phyloP scores from a whole-genome alignment of 164 flowering plant species.

The Chimonanthus salicifolius region DNA sequence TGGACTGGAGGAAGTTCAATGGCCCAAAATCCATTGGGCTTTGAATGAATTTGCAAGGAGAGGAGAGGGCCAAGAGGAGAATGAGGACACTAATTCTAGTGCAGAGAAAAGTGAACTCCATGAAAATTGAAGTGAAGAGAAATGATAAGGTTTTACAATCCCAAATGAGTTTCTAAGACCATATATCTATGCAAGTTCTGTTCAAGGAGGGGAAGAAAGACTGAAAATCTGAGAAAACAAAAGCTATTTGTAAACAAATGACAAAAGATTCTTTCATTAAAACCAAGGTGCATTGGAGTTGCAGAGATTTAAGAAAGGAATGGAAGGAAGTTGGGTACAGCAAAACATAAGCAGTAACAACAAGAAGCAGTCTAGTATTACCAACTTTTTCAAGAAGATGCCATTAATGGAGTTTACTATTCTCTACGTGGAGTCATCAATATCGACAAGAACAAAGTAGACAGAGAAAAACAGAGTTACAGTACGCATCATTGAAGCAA shows the following conservation, averaged over 20 bases:
- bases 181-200: not conserved
- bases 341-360: not conserved
- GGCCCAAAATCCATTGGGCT: conserved; percentile 34
- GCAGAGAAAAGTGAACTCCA: conserved; percentile 24
- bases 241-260: not conserved
- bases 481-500: not conserved
- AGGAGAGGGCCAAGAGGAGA: conserved; percentile 23
- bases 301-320: not conserved
- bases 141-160: conserved; percentile 3
- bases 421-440: not conserved
- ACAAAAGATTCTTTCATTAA: not conserved
- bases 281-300: not conserved
- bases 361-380: not conserved
- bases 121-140: not conserved
- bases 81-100: conserved; percentile 18
- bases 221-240: not conserved
- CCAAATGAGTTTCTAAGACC: not conserved
- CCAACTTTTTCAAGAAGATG: not conserved
- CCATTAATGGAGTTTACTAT: not conserved
- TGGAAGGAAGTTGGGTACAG: not conserved
- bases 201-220: not conserved
- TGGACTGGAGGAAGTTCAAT: conserved; percentile 21
- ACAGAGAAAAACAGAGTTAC: not conserved
- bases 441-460: not conserved
- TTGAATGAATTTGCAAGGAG: conserved; percentile 29